Evolutionary conservation across 495 filamentous ascomycete species (phyloP).

Genomic region (Endocarpon pusillum): DNA sequence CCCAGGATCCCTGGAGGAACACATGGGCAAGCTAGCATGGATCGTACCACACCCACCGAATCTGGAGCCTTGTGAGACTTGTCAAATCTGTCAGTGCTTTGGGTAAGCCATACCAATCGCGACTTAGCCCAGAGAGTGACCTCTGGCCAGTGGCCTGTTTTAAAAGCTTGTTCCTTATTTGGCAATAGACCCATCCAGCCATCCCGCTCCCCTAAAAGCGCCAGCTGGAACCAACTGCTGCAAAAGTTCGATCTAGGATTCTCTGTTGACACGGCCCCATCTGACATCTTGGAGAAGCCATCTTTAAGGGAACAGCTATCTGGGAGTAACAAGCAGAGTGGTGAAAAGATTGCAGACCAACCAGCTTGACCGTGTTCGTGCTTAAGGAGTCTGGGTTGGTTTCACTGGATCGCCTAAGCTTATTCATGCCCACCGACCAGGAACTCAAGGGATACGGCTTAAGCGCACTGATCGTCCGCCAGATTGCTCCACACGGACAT

Average conservation of each 20-base stretch:
- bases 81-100: no score
- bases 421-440: background rate
- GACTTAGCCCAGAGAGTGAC: background rate
- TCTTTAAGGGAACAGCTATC: background rate
- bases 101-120: slow-evolving; percentile 2
- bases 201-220: slow-evolving; percentile 1
- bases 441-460: background rate
- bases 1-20: no score
- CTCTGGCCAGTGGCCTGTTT: slow-evolving; percentile 1
- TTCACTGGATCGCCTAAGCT: background rate
- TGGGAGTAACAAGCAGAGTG: no score
- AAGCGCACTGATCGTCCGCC: slow-evolving; percentile 1
- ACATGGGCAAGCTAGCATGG: no score
- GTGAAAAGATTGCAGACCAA: no score
- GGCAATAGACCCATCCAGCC: slow-evolving; percentile 2
- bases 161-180: background rate
- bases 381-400: background rate
- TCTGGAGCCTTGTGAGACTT: no score
- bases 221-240: slow-evolving; percentile 1
- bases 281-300: background rate
- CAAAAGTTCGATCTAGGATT: background rate
- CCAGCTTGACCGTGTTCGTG: no score
- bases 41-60: no score
- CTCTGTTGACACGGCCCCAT: background rate
- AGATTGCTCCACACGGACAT: background rate